A percentile compares a stretch with the other conserved stretches of the same genome.
Evolutionary conservation across 306 rosid genomes (phyloP).

Genomic region (Luffa aegyptiaca): DNA sequence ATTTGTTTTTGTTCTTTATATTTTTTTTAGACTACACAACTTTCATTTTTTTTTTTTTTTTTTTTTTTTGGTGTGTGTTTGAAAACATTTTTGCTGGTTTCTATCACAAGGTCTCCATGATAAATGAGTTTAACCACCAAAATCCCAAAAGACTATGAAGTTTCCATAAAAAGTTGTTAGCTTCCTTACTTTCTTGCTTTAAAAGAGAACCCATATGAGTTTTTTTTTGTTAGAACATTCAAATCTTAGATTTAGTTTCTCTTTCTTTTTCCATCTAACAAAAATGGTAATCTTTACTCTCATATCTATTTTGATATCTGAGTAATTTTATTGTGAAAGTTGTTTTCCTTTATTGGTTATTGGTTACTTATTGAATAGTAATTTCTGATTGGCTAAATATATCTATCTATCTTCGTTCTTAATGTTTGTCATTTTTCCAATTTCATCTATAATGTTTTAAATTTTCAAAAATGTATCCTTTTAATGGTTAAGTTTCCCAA

Average conservation of each 20-base stretch:
- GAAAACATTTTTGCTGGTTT: no score
- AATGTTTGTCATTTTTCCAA: neutral
- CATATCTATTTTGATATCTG: neutral
- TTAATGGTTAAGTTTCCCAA: neutral
- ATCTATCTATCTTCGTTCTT: neutral
- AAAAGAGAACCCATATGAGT: neutral
- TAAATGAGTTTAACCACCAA: neutral
- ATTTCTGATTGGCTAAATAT: neutral
- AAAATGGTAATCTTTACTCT: neutral
- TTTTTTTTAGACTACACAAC: no score
- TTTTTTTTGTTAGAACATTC: neutral
- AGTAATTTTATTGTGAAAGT: neutral
- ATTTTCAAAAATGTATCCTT: neutral
- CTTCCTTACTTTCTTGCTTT: neutral
- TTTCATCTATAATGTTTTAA: neutral
- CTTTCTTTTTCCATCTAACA: neutral
- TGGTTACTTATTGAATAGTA: neutral
- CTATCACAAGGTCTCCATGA: neutral
- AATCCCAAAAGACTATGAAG: neutral
- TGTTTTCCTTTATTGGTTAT: neutral
- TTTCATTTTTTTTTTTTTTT: no score
- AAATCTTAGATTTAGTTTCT: neutral
- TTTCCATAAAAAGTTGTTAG: neutral
- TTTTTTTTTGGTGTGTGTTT: no score
- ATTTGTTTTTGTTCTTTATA: no score